Evolutionary conservation across 2,329 filamentous ascomycete species (phyloP), one percentile per base, ranked within the genome.

Genomic region (Pseudocercospora fijiensis): DNA sequence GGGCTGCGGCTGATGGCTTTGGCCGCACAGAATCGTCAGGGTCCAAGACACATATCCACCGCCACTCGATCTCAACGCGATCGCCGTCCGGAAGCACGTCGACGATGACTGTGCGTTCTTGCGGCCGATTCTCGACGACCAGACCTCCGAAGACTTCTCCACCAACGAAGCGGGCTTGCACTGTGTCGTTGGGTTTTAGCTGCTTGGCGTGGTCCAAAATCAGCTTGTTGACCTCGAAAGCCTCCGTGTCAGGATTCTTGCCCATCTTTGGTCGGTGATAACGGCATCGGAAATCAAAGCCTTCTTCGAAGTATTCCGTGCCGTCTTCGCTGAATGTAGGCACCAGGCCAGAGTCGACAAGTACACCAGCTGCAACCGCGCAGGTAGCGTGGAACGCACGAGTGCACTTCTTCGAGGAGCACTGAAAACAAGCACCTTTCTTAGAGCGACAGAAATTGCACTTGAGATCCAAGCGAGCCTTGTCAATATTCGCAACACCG

Each of bases 401-500:
- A 3, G 91, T 90, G 73, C 95, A 99, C 76, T 96, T 98, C 81
- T 93, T 94, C 70, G 92, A 89, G 0, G 92, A 96, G 78, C 95
- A 99, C 77, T 98, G 94, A 79, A 99, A 96, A 78, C 94, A 97
- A 16, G 92, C 92, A n/a, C 95, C 95, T 62, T 90, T 90, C 77
- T 95, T 96, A 30, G 92, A 96, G 33, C 93, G 91, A 75, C 95
- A 99, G 79, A 91, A 96, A 66, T 96, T 87, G 77, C 95, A 99
- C 77, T 96, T 96, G 70, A 98, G 87, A 26, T 96, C 92, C 70
- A 96, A 81, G 20, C 94, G 90, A 61, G 90, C 91, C 76, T 95
- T 94, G 74, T 90, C 88, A 69, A 98, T 92, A 65, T 86, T 86
- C n/a, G 86, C 84, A 57, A 92, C 85, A 69, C 96, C 94, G 69